Base-by-base conservation (phyloP, 768 basidiomycete genomes). In the Candolleomyces aberdarensis region DNA sequence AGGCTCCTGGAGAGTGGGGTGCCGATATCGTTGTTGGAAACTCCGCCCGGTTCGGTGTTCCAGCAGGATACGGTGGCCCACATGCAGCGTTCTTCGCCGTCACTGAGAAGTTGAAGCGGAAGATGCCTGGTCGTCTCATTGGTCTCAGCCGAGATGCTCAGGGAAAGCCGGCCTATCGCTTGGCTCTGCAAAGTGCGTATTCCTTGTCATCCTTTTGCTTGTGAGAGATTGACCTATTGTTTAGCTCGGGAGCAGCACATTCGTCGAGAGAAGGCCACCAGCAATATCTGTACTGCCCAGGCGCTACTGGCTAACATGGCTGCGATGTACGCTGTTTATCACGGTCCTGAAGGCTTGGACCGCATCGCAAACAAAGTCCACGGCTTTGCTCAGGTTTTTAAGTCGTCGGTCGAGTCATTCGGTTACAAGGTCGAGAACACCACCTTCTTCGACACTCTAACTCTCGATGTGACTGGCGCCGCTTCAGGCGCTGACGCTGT, bases 251-350 rank as follows among this genome's bases (percentile, higher is more conserved):
- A 97, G 72, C 96, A 96, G 74, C 95, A 97, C 69, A 97, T 98
- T 64, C 90, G 96, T 61, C 91, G 96, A 20, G 96, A 99, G 73
- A 98, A 95, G 77, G 96, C 97, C 0, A 99, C 97, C 4, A 95
- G 92, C 70, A 98, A 98, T 70, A 97, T 99, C 61, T 99, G 97
- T 72, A 99, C 97, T 6, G 93, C 92, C 65, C 96, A 99, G 75
- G 97, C 94, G 0, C 85, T 99, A 17, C 89, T 99, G 29, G 97
- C 97, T 19, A 99, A 99, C 76, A 98, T 98, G 94, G 94, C 97
- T 19, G 95, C 96, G 40, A 98, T 99, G 96, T 95, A 94, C 70
- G 95, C 95, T 6, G 86, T 98, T 20, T 98, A 97, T 72, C 97
- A 99, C 69, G 97, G 97, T 11, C 91, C 97, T 0, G 81, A 79